phyloP scores from a whole-genome alignment of 2,329 filamentous ascomycete species.

The Pseudomassariella vexata region DNA sequence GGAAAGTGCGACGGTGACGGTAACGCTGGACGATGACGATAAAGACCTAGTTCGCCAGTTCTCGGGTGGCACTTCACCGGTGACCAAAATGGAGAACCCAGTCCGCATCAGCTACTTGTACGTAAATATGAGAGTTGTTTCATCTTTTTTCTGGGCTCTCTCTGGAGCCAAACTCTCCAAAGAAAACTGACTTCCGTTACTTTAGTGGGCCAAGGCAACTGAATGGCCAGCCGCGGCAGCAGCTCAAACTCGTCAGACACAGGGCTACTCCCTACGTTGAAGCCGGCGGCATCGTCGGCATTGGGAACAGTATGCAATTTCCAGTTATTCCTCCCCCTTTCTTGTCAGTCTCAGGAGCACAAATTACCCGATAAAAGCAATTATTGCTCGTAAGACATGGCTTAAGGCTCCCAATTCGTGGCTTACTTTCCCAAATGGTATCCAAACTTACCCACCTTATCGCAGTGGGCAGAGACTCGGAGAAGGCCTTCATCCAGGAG shows the following conservation, averaged over 20 bases:
- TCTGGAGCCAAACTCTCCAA: too few species aligned
- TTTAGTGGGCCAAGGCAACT: conserved; percentile 18
- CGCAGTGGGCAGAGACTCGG: conserved; percentile 8
- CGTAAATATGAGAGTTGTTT: too few species aligned
- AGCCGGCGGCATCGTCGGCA: conserved; percentile 12
- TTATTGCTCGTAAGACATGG: too few species aligned
- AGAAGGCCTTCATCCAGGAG: conserved; percentile 10
- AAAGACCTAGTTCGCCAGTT: conserved; percentile 11
- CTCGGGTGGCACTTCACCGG: background rate
- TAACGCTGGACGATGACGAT: conserved; percentile 20
- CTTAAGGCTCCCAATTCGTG: too few species aligned
- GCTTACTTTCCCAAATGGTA: too few species aligned
- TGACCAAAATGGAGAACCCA: conserved; percentile 6
- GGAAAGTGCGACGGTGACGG: conserved; percentile 15
- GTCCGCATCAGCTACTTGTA: conserved; percentile 18
- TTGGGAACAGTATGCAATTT: too few species aligned
- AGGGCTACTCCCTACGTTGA: conserved; percentile 13
- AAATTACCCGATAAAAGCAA: too few species aligned
- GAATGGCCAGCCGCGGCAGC: conserved; percentile 12
- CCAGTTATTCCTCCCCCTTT: too few species aligned
- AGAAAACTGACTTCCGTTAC: too few species aligned
- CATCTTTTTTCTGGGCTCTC: too few species aligned
- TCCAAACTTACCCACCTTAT: too few species aligned
- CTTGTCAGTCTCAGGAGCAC: too few species aligned
- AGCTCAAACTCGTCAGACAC: conserved; percentile 7